phyloP scores from a whole-genome alignment of 2,329 filamentous ascomycete genomes.

The Drechslerella coelobrocha region DNA sequence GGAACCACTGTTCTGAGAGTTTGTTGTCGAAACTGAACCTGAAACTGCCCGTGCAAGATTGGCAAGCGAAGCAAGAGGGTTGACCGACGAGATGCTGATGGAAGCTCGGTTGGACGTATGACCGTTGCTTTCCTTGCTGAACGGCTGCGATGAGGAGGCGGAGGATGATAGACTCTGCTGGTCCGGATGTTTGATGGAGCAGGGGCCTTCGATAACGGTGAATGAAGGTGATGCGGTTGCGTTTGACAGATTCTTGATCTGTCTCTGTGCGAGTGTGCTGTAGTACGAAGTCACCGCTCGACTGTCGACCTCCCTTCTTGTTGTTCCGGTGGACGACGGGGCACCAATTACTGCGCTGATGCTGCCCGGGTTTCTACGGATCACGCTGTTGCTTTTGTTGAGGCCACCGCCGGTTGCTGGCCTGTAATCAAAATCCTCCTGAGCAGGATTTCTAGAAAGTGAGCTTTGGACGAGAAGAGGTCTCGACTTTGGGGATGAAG shows the following conservation, averaged over 20 bases:
- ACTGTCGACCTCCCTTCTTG: constrained; percentile 4
- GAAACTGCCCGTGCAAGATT: constrained; percentile 49
- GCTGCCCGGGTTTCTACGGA: background rate
- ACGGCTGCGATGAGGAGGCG: background rate
- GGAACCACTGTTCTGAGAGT: constrained; percentile 6
- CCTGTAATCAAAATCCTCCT: background rate
- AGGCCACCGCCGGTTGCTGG: background rate
- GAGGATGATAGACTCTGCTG: background rate
- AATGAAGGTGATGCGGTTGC: constrained; percentile 29
- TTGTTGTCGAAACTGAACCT: constrained; percentile 26
- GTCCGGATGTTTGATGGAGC: constrained; percentile 22
- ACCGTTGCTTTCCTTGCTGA: constrained; percentile 17
- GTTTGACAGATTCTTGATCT: constrained; percentile 49
- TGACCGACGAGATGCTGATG: constrained; percentile 43
- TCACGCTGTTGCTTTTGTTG: background rate
- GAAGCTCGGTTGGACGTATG: constrained; percentile 37
- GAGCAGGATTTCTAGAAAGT: background rate
- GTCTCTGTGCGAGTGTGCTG: constrained; percentile 44
- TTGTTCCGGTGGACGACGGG: constrained; percentile 1
- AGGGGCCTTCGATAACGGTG: constrained; percentile 43
- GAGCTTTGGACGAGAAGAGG: constrained; percentile 21
- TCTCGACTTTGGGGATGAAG: constrained; percentile 31
- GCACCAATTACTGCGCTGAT: background rate
- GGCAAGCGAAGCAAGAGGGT: constrained; percentile 43
- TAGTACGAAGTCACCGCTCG: constrained; percentile 31